These are phyloP conservation scores for Jamesozyma jinghongensis DNA, from an alignment of 805 yeast genomes.

Conservation along the genomic window DNA sequence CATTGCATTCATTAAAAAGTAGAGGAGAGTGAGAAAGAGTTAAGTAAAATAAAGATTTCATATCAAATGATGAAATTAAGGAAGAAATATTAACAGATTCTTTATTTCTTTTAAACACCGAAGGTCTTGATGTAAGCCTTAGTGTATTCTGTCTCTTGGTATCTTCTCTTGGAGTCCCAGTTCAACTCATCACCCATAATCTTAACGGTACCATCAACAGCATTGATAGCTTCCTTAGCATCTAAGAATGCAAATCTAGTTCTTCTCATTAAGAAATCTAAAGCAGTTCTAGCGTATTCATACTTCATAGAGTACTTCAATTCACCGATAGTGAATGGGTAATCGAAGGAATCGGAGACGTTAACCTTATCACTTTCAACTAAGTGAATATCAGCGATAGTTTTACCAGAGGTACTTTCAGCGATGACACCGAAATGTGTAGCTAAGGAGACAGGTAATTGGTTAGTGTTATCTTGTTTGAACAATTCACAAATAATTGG, in stretches of 20 bases:
- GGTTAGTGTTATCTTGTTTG: slow-evolving; percentile 43
- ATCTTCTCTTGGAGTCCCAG: slow-evolving; percentile 58
- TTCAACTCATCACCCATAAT: slow-evolving; percentile 71
- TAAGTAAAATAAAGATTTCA: too few relatives aligned
- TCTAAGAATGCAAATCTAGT: slow-evolving; percentile 87
- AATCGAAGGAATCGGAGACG: slow-evolving; percentile 41
- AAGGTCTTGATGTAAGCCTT: slow-evolving; percentile 52
- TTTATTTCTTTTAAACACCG: slow-evolving; percentile 34
- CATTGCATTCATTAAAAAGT: too few relatives aligned
- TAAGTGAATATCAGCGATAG: slow-evolving; percentile 2
- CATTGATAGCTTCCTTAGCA: slow-evolving; percentile 69
- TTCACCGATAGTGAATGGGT: slow-evolving; percentile 89
- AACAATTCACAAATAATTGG: slow-evolving; percentile 59
- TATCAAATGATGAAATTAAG: too few relatives aligned
- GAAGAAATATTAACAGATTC: not conserved
- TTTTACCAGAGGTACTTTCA: slow-evolving; percentile 2
- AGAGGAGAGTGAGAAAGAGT: too few relatives aligned
- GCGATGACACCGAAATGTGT: slow-evolving; percentile 26
- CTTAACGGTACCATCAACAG: slow-evolving; percentile 78
- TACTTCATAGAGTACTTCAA: slow-evolving; percentile 68
- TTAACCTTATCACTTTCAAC: slow-evolving; percentile 2
- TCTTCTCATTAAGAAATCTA: slow-evolving; percentile 88
- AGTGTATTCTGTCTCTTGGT: slow-evolving; percentile 42
- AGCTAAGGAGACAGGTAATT: slow-evolving; percentile 59
- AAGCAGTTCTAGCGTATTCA: slow-evolving; percentile 82